Base-by-base conservation (phyloP, 208 protist species). In the Leishmania arabica region DNA sequence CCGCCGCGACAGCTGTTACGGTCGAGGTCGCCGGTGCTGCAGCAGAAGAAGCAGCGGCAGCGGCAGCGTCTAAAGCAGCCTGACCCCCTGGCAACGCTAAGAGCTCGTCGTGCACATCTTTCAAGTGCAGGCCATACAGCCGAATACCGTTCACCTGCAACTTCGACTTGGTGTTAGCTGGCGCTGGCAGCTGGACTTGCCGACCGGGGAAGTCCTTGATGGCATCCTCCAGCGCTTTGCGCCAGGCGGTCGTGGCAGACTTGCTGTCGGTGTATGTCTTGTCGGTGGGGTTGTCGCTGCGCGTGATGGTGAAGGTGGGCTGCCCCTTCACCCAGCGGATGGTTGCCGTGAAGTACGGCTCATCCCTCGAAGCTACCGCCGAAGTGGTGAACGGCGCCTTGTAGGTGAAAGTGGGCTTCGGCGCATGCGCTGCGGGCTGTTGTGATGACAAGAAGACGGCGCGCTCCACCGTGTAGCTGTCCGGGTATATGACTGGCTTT, bases 391-490 rank as follows among this genome's bases (percentile, higher is more conserved):
- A 72, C 1, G 71, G 47, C 5, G 53, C 71, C 54, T 83, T 83
- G 80, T 79, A 79, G 53, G 69, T 53, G 15, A 83, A 75, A 3
- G 19, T 56, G 21, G 65, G 65, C 54, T 79, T 76, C 19, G 8
- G n/a, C 73, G n/a, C 82, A 2, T 70, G 31, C 9, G 47, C 31
- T 56, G 58, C 53, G 11, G 69, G 24, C 21, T 49, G 24, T 9
- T 56, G 15, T 7, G 56, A 42, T 34, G 47, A 27, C 66, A 37
- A 47, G 3, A 95, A 94, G n/a, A 95, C 86, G 64, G 83, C 71
- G 9, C 90, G 87, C 71, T 95, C 84, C 37, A 97, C 70, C 21
- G 74, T 83, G 82, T 92, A 97, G 72, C 87, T 87, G 19, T 89
- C 74, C 0, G 93, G 88, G n/a, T 88, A 87, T 19, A 89, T 74